Conservation (phyloP, 805 yeast genomes). For the Komagataella pastoris region DNA sequence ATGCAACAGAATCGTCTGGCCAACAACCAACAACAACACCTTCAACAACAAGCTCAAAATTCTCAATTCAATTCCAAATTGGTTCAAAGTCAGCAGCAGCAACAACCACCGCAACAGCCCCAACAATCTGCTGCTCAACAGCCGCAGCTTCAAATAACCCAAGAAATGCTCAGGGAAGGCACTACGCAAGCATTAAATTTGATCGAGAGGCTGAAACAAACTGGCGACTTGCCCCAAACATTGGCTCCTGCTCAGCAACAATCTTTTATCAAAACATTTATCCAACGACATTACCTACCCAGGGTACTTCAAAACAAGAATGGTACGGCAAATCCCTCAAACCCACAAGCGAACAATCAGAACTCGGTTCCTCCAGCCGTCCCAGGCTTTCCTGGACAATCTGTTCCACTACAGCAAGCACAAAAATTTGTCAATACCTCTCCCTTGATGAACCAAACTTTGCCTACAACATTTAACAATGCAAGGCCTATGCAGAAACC, state of each 20-base stretch:
- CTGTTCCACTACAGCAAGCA: conserved; percentile 2
- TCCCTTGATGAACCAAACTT: neutral
- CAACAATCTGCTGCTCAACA: neutral
- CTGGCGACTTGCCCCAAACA: conserved; percentile 17
- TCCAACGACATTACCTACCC: conserved; percentile 2
- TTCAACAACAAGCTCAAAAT: neutral
- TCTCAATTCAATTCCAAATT: neutral
- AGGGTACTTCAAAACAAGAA: neutral
- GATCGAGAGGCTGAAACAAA: conserved; percentile 18
- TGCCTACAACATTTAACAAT: conserved; percentile 6
- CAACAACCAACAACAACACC: neutral
- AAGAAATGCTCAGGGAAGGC: conserved; percentile 2
- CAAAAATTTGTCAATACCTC: conserved; percentile 4
- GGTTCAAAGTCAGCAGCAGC: neutral
- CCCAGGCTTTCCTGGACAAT: neutral
- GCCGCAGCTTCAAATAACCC: neutral
- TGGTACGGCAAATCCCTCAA: neutral
- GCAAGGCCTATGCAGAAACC: conserved; percentile 3
- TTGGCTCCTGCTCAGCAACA: conserved; percentile 20
- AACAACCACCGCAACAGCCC: neutral
- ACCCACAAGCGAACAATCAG: neutral
- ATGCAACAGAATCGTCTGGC: neutral
- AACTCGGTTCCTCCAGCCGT: neutral
- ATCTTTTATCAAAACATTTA: conserved; percentile 18
- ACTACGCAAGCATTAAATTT: conserved; percentile 21